phyloP scores from a whole-genome alignment of 371 early-diverging fungal species.

The Umbelopsis sp. region DNA sequence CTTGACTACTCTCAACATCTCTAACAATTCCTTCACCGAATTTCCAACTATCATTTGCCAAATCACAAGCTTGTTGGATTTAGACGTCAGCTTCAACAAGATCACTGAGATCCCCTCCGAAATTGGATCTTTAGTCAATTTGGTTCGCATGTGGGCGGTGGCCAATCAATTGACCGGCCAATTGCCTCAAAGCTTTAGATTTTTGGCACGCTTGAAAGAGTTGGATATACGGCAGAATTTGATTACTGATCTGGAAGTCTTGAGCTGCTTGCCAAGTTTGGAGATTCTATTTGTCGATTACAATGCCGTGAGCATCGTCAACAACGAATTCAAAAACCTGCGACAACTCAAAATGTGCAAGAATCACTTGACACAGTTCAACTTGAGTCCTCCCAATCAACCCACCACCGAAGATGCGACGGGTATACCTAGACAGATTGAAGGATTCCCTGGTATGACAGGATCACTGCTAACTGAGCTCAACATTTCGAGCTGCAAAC shows the following conservation, averaged over 20 bases:
- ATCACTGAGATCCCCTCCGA: conserved; percentile 75
- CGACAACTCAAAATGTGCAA: conserved; percentile 51
- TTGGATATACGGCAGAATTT: conserved; percentile 78
- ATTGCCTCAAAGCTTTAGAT: conserved; percentile 66
- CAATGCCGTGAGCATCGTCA: conserved; percentile 63
- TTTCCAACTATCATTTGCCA: conserved; percentile 70
- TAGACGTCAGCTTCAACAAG: conserved; percentile 87
- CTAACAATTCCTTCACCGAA: conserved; percentile 77
- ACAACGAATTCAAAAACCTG: conserved; percentile 44
- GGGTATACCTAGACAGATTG: conserved; percentile 8
- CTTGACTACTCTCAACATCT: conserved; percentile 70
- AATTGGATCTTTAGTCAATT: conserved; percentile 68
- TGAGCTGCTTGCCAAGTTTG: conserved; percentile 62
- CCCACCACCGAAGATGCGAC: conserved; percentile 16
- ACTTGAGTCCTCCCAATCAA: conserved; percentile 14
- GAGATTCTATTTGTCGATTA: conserved; percentile 70
- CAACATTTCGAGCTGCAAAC: conserved; percentile 72
- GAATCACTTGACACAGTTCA: conserved; percentile 63
- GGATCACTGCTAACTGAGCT: conserved; percentile 48
- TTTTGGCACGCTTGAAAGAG: conserved; percentile 67
- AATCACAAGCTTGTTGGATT: conserved; percentile 63
- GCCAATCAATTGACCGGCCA: conserved; percentile 76
- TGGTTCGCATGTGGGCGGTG: conserved; percentile 69
- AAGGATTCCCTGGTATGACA: conserved; percentile 20
- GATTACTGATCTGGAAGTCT: conserved; percentile 65